Evolutionary conservation across 257 asterid species (phyloP), one percentile per base, ranked within the genome.

Genomic region (Paulownia fortunei): DNA sequence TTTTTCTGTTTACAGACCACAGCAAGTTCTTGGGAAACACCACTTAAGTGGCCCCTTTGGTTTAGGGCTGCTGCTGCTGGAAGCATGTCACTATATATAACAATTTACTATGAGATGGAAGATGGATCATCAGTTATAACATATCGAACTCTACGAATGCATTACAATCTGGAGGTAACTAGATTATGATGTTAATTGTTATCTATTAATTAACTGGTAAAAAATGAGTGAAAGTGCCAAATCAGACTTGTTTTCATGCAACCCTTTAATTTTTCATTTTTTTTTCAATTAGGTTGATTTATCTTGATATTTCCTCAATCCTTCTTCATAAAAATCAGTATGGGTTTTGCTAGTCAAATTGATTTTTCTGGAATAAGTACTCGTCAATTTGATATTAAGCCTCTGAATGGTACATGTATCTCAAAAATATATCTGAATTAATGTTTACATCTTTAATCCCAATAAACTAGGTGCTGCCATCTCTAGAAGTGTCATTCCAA

Each of bases 21-120:
- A 44, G 54, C 88, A 74, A 82, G 87, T 84, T 78, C 82, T 16
- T 85, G 86, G 86, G 92, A 88, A 81, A 55, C 81, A 51, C 93
- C 97, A 4, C 65, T 91, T 76, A 81, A 64, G 79, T 93, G 97
- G 96, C 97, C 97, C 76, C 94, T 96, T 49, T 96, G 97, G 97
- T 89, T 96, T 86, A 88, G 99, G 83, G 99, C 98, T 72, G 98
- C 99, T 72, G 88, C 84, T 73, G 82, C 94, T 32, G 99, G 99
- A 83, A 92, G 89, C 74, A 64, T 89, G 65, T 86, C 97, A 21
- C 83, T 96, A 72, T 87, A 79, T 71, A 58, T 90, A 77, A 80
- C 92, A 65, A 80, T 96, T 78, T 96, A 89, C 87, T 96, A 93
- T 74, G 99, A 96, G 86, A 87, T 89, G 75, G 94, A 86, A 76